Evolutionary conservation across 306 rosid genomes (phyloP).

Genomic region (Glycine latifolia): DNA sequence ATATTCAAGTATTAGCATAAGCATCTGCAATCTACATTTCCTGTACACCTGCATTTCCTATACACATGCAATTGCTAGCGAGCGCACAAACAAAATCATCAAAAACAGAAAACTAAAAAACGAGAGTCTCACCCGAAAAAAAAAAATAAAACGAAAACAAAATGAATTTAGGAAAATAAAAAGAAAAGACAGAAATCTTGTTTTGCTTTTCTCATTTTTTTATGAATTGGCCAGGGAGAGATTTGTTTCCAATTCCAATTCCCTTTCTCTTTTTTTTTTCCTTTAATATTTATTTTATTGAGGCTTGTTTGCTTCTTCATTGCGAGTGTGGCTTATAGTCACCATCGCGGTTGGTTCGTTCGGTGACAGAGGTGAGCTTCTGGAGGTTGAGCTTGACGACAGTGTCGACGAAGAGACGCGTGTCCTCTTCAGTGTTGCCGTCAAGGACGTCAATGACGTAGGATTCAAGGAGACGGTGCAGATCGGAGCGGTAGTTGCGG

Average conservation of each 20-base stretch:
- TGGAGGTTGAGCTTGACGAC: conserved; percentile 91
- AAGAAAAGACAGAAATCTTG: neutral
- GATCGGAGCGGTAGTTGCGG: conserved; percentile 85
- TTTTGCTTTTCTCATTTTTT: conserved; percentile 7
- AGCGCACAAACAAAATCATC: neutral
- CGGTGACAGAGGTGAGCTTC: conserved; percentile 88
- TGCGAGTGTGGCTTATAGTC: conserved; percentile 50
- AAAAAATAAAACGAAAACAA: neutral
- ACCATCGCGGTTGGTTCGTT: conserved; percentile 73
- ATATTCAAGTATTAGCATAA: no score
- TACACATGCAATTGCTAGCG: no score
- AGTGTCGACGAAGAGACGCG: conserved; percentile 91
- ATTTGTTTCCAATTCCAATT: conserved; percentile 34
- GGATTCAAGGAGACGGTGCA: conserved; percentile 82
- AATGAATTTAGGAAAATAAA: conserved; percentile 27
- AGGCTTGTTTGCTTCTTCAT: neutral
- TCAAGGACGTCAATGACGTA: conserved; percentile 91
- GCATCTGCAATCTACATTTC: no score
- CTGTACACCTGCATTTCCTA: no score
- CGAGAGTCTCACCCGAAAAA: conserved; percentile 27
- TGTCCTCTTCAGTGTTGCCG: conserved; percentile 91
- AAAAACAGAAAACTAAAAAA: neutral
- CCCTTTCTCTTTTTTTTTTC: neutral
- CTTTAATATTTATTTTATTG: neutral
- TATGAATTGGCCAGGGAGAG: conserved; percentile 12